phyloP scores from a whole-genome alignment of 176 grass and related monocot genomes.

The Juncus effusus region DNA sequence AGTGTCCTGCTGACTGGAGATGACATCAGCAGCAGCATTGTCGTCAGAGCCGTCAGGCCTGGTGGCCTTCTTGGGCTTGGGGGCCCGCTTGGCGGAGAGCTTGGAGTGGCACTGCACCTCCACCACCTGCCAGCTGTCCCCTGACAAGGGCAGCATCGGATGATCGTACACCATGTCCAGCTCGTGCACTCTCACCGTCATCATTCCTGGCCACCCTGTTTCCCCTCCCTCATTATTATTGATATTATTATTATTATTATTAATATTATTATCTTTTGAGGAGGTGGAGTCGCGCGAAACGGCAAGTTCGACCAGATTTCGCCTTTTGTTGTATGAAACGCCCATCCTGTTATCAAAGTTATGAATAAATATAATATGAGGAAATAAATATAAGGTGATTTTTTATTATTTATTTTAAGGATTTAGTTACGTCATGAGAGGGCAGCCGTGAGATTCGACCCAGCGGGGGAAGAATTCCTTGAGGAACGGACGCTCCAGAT shows the following conservation, averaged over 20 bases:
- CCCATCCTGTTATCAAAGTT: constrained; percentile 55
- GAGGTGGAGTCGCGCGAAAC: constrained; percentile 60
- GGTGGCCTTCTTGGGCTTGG: constrained; percentile 78
- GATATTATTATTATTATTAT: constrained; percentile 31
- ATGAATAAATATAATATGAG: constrained; percentile 9
- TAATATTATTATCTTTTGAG: constrained; percentile 42
- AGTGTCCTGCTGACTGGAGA: constrained; percentile 59
- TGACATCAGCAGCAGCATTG: constrained; percentile 47
- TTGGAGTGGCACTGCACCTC: constrained; percentile 94
- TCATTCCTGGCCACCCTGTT: constrained; percentile 96
- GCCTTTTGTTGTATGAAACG: constrained; percentile 84
- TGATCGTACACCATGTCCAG: constrained; percentile 80
- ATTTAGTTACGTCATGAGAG: constrained; percentile 69
- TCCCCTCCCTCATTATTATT: constrained; percentile 65
- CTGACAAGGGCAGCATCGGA: constrained; percentile 83
- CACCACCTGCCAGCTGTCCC: constrained; percentile 81
- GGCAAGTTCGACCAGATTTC: constrained; percentile 90
- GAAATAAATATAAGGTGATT: constrained; percentile 18
- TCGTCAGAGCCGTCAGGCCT: constrained; percentile 93
- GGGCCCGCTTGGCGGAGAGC: constrained; percentile 74
- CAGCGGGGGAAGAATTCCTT: constrained; percentile 98
- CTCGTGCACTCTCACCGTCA: constrained; percentile 93
- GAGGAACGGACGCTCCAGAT: constrained; percentile 94
- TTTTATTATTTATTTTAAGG: not conserved
- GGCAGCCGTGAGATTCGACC: constrained; percentile 90